Evolutionary conservation across 2,329 filamentous ascomycete genomes (phyloP).

Genomic region (Neocatenulostroma microsporum): DNA sequence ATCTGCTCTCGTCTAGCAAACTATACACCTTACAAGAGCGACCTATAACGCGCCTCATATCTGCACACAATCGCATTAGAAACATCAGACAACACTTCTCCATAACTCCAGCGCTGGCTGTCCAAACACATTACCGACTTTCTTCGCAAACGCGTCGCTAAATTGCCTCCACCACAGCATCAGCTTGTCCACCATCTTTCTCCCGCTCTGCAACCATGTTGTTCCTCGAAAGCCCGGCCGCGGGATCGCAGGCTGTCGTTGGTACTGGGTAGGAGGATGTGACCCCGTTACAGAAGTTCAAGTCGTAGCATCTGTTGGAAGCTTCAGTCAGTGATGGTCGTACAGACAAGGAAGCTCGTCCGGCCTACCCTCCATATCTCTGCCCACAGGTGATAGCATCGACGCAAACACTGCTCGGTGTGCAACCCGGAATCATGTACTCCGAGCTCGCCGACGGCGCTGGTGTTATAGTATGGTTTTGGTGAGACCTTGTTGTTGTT

Average conservation of each 20-base stretch:
- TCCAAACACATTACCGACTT: no score
- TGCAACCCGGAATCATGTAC: conserved; percentile 3
- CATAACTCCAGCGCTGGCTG: no score
- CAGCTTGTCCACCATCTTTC: background rate
- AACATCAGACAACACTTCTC: no score
- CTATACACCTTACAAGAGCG: no score
- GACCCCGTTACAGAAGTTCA: conserved; percentile 9
- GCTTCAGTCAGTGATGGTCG: background rate
- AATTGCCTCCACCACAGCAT: no score
- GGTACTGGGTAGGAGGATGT: conserved; percentile 7
- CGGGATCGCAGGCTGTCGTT: conserved; percentile 1
- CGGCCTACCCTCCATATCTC: conserved; percentile 9
- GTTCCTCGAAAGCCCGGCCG: background rate
- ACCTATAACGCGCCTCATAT: no score
- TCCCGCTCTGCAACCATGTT: background rate
- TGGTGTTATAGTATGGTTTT: background rate
- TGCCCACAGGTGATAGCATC: conserved; percentile 6
- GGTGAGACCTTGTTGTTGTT: background rate
- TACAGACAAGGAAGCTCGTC: background rate
- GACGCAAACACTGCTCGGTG: conserved; percentile 4
- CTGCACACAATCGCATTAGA: no score
- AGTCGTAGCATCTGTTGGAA: conserved; percentile 6
- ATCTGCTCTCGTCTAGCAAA: no score
- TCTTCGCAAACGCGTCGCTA: no score
- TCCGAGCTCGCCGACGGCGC: background rate